A percentile compares a stretch with the other conserved stretches of the same genome.
These are phyloP conservation scores for Blastocystis sp. DNA, from an alignment of 352 stramenopile species.

Conservation along the genomic window DNA sequence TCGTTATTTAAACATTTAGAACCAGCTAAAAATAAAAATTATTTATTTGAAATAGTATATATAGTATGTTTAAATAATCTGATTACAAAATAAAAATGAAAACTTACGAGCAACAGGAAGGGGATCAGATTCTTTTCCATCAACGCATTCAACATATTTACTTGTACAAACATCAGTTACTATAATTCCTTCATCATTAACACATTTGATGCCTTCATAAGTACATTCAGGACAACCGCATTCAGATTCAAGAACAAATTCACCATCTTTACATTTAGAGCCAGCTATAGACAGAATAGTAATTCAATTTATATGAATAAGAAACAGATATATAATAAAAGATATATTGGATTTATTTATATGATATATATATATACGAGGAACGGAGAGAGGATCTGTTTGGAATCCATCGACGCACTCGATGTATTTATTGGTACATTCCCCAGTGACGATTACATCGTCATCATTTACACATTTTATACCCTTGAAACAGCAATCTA, in stretches of 20 bases:
- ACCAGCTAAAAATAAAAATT: too few relatives aligned
- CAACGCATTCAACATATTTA: slow-evolving; percentile 12
- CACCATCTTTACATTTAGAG: slow-evolving; percentile 8
- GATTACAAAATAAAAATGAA: too few relatives aligned
- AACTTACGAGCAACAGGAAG: slow-evolving; percentile 16
- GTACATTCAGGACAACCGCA: slow-evolving; percentile 4
- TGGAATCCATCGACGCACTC: slow-evolving; percentile 4
- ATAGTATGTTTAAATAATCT: too few relatives aligned
- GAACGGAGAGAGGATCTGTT: slow-evolving; percentile 26
- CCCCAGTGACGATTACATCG: slow-evolving; percentile 19
- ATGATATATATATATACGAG: too few relatives aligned
- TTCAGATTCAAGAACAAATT: neutral
- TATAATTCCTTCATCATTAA: slow-evolving; percentile 16
- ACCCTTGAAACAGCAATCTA: slow-evolving; percentile 32
- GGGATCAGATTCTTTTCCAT: slow-evolving; percentile 7
- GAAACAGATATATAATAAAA: too few relatives aligned
- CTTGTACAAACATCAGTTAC: slow-evolving; percentile 14
- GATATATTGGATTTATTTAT: too few relatives aligned
- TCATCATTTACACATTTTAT: slow-evolving; percentile 20
- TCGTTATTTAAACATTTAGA: slow-evolving; percentile 28
- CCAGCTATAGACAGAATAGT: too few relatives aligned
- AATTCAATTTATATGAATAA: too few relatives aligned
- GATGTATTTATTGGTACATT: slow-evolving; percentile 18
- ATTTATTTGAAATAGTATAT: too few relatives aligned
- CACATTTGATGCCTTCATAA: slow-evolving; percentile 21